phyloP scores from a whole-genome alignment of 805 yeast genomes.

The Yarrowia sp. region DNA sequence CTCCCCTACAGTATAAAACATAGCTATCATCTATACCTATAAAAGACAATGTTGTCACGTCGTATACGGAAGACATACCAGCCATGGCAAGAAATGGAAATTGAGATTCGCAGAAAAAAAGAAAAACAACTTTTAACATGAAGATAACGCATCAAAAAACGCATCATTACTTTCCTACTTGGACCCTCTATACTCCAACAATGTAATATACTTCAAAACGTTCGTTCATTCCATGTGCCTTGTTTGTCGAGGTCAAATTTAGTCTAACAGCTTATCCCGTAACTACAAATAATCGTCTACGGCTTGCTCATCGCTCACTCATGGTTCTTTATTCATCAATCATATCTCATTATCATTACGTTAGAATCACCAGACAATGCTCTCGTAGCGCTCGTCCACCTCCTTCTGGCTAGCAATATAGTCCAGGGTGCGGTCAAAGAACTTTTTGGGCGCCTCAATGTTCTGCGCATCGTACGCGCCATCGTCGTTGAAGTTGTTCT shows the following conservation, averaged over 20 bases:
- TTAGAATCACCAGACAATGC: conserved; percentile 51
- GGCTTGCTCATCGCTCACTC: background rate
- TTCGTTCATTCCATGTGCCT: no score
- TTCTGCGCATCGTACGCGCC: conserved; percentile 43
- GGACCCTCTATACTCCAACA: no score
- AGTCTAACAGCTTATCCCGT: no score
- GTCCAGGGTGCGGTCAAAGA: conserved; percentile 73
- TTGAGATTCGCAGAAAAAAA: no score
- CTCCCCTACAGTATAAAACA: conserved; percentile 1
- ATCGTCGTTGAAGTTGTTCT: conserved; percentile 49
- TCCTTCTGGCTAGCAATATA: conserved; percentile 74
- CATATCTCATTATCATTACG: conserved; percentile 38
- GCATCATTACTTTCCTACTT: no score
- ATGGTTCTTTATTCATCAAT: conserved; percentile 28
- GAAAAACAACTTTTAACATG: no score
- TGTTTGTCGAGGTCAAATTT: no score
- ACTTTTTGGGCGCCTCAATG: conserved; percentile 55
- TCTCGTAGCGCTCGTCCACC: conserved; percentile 71
- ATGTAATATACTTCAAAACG: no score
- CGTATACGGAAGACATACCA: background rate
- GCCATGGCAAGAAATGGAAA: no score
- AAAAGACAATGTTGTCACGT: background rate
- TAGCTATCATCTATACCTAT: conserved; percentile 3
- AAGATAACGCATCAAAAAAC: no score
- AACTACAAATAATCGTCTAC: background rate